Evolutionary conservation across 257 asterid genomes (phyloP), one percentile per base, ranked within the genome.

Genomic region (Solanum sejunctum): DNA sequence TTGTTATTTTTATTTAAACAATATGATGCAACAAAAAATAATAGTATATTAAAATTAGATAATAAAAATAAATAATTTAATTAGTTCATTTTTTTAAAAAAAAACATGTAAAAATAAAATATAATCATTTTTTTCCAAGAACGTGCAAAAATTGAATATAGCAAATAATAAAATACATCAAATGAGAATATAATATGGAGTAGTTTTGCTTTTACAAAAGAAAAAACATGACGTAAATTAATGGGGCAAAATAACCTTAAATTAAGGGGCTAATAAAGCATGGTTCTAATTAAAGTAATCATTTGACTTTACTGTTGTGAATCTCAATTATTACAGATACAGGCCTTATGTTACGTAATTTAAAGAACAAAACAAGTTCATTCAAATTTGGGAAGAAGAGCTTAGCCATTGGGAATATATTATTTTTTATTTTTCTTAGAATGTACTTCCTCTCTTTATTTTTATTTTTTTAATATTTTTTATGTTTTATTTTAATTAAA

Each of bases 181-280:
- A 60, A 58, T 4, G 67, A 60, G 32, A 11, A 60, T n/a, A 60
- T 60, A 11, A 60, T 11, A 60, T 10, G 15, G 36, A 60, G 8
- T 21, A 64, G 12, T 8, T 7, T 28, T 66, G 15, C 43, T 66
- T 66, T 28, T 12, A 66, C 12, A 51, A 78, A 28, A 11, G 43
- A 13, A 78, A 17, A 78, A 73, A 70, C 80, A 69, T 83, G 32
- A 55, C 36, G 86, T 39, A 71, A 69, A 87, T 71, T 87, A 84
- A 75, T 71, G 78, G 21, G 84, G n/a, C 36, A 63, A 49, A 70
- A 51, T 51, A 47, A 51, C 77, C 82, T 55, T 85, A 72, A 85
- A 64, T 85, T 61, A 81, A 84, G 88, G 81, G 67, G 36, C 2
- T n/a, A 75, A 12, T 75, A 77, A 47, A 49, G 36, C 21, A 51